Evolutionary conservation across 78 protist genomes (phyloP).

Genomic region (Emiliania huxleyi): DNA sequence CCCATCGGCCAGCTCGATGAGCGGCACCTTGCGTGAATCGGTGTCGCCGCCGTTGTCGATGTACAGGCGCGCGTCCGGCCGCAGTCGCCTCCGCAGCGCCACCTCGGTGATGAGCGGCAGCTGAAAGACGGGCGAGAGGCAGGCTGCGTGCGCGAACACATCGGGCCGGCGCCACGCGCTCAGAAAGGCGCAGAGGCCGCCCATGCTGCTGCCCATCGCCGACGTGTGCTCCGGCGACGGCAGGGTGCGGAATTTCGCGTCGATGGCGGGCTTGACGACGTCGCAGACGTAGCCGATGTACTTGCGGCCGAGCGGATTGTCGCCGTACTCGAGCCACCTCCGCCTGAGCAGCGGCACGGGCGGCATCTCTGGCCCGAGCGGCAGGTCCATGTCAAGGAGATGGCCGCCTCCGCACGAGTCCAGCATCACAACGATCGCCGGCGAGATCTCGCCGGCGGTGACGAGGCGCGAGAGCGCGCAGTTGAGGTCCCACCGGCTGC

Average conservation of each 20-base stretch:
- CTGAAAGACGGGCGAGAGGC: background rate
- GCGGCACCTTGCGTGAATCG: background rate
- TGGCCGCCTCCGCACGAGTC: too few relatives aligned
- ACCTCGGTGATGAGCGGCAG: background rate
- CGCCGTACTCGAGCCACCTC: background rate
- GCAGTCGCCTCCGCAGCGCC: background rate
- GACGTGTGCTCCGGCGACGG: background rate
- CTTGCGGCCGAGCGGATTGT: background rate
- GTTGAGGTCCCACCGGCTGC: too few relatives aligned
- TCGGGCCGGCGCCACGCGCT: background rate
- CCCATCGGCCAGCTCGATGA: background rate
- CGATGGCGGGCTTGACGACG: background rate
- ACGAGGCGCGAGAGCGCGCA: too few relatives aligned
- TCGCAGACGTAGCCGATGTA: background rate
- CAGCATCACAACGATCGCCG: too few relatives aligned
- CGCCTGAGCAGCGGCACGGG: too few relatives aligned
- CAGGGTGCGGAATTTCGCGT: background rate
- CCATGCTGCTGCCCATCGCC: background rate
- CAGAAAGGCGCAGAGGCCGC: background rate
- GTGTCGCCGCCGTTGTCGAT: constrained; percentile 9
- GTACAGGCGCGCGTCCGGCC: background rate
- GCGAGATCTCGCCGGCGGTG: too few relatives aligned
- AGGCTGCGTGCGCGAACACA: background rate
- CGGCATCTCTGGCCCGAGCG: too few relatives aligned
- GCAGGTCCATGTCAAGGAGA: too few relatives aligned